These are phyloP conservation scores for Hypoxylon sp. DNA, from an alignment of 2,329 filamentous ascomycete species.

Conservation along the genomic window DNA sequence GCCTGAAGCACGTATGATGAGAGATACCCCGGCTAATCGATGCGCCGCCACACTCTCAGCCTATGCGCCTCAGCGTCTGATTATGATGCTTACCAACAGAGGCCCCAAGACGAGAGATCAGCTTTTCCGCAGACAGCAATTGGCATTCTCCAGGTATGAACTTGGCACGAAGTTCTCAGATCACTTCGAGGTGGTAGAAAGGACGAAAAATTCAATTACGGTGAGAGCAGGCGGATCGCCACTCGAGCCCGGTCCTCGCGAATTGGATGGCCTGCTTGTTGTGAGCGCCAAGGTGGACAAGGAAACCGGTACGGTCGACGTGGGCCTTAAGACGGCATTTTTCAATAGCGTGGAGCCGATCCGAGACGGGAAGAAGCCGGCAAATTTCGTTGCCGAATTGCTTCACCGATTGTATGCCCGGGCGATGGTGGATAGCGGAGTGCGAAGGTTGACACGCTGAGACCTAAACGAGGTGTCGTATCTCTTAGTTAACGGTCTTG, in stretches of 20 bases:
- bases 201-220: constrained; percentile 69
- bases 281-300: constrained; percentile 71
- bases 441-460: constrained; percentile 20
- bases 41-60: constrained; percentile 11
- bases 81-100: constrained; percentile 51
- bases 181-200: constrained; percentile 78
- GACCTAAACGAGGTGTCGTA: too few species aligned
- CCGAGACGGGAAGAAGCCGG: constrained; percentile 29
- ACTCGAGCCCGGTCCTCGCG: constrained; percentile 64
- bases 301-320: constrained; percentile 69
- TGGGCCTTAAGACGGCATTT: constrained; percentile 73
- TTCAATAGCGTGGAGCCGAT: constrained; percentile 57
- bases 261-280: constrained; percentile 74
- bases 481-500: not conserved
- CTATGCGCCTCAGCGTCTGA: constrained; percentile 36
- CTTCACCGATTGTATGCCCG: constrained; percentile 39
- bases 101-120: constrained; percentile 66
- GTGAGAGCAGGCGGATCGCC: constrained; percentile 76
- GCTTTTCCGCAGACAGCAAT: constrained; percentile 69
- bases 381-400: constrained; percentile 26
- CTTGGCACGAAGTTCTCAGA: constrained; percentile 74
- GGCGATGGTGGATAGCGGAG: constrained; percentile 37
- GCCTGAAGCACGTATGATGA: not conserved
- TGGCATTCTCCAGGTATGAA: constrained; percentile 68
- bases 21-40: constrained; percentile 9